Evolutionary conservation across 345 rosid genomes (phyloP).

Genomic region (Murraya paniculata): DNA sequence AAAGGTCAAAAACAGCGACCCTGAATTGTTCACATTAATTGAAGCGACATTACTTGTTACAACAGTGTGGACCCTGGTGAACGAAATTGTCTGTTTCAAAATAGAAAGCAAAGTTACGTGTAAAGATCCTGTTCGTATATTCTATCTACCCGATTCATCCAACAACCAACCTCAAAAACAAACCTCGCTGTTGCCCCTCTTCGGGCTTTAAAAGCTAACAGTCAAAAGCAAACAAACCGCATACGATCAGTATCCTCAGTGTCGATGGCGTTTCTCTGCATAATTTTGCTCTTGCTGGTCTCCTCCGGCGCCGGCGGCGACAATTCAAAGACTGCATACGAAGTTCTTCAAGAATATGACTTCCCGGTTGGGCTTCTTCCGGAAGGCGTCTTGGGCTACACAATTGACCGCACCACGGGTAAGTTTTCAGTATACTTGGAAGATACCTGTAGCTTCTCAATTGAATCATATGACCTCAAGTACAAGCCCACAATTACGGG

Average conservation of each 20-base stretch:
- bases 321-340: slow-evolving; percentile 20
- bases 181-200: too few relatives aligned
- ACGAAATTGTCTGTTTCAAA: too few relatives aligned
- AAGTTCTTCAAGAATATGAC: slow-evolving; percentile 30
- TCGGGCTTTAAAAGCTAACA: not conserved
- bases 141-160: too few relatives aligned
- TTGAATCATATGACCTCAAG: slow-evolving; percentile 46
- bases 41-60: too few relatives aligned
- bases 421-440: slow-evolving; percentile 33
- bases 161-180: too few relatives aligned
- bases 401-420: slow-evolving; percentile 38
- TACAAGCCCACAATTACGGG: slow-evolving; percentile 41
- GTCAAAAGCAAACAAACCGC: not conserved
- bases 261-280: slow-evolving; percentile 16
- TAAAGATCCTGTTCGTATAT: too few relatives aligned
- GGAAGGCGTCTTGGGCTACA: slow-evolving; percentile 31
- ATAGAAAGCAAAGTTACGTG: too few relatives aligned
- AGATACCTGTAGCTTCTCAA: slow-evolving; percentile 31
- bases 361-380: slow-evolving; percentile 47
- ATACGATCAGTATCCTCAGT: not conserved
- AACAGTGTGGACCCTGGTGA: too few relatives aligned
- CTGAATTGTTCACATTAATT: too few relatives aligned
- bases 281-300: slow-evolving; percentile 20
- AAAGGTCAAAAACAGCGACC: too few relatives aligned
- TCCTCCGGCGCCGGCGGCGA: not conserved